phyloP scores from a whole-genome alignment of 768 basidiomycete genomes.

The Lactifluus hygrophoroides region DNA sequence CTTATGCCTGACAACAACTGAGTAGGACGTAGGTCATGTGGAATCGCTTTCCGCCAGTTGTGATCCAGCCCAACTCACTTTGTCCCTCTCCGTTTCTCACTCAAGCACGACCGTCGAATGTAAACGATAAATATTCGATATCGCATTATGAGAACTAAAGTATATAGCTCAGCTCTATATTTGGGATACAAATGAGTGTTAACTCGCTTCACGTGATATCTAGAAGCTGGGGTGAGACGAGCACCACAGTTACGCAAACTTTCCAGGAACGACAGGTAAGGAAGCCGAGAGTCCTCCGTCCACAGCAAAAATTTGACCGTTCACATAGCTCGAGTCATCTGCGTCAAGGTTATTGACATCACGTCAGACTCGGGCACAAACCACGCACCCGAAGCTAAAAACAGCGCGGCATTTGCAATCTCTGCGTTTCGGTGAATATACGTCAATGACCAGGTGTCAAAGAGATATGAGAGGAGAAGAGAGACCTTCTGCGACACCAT shows the following conservation, averaged over 20 bases:
- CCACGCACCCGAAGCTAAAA: constrained; percentile 71
- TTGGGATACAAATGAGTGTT: no score
- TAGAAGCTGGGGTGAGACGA: no score
- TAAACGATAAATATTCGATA: no score
- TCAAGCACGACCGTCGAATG: no score
- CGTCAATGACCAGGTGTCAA: constrained; percentile 9
- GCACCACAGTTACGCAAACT: constrained; percentile 40
- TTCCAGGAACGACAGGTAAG: constrained; percentile 70
- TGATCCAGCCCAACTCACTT: no score
- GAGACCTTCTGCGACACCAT: constrained; percentile 72
- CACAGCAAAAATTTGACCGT: constrained; percentile 79
- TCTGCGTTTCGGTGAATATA: constrained; percentile 40
- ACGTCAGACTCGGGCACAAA: neutral
- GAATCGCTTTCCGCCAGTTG: no score
- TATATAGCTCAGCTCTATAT: no score
- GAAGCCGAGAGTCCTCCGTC: constrained; percentile 83
- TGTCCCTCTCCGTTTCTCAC: no score
- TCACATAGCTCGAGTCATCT: constrained; percentile 91
- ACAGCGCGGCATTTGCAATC: constrained; percentile 78
- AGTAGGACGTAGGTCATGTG: neutral
- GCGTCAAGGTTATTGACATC: neutral
- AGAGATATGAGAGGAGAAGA: constrained; percentile 2
- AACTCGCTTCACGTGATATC: no score
- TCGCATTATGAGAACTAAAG: no score
- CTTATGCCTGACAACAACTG: no score